Base-by-base conservation (phyloP, 768 basidiomycete genomes). In the Termitomyces sp. region DNA sequence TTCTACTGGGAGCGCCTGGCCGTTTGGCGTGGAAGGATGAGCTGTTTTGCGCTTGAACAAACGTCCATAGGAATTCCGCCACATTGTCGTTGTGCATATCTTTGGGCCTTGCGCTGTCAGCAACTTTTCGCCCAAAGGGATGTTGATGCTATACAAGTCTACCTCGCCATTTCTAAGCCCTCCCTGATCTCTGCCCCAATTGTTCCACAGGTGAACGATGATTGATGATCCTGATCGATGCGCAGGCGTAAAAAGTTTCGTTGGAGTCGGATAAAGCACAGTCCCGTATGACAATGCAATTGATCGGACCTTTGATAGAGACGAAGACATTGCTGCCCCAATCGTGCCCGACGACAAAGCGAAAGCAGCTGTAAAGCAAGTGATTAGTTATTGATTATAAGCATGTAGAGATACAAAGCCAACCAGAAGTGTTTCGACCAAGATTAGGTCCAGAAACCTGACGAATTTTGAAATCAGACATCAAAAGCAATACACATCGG, bases 251-350 rank as follows among this genome's bases (percentile, higher is more conserved):
- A 85, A 76, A 55, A 81, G 80, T 16, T 72, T 62, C 8, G 71
- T 61, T 2, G 91, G 87, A 5, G 87, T 87, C 1, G 91, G 89
- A 67, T 84, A 80, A 48, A 80, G 69, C 54, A 95, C 83, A 16
- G 81, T 90, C 38, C 93, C 93, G 69, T 97, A 96, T 0, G 93
- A 95, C 40, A 98, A 68, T 1, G 95, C 95, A 59, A 97, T 89
- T 44, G 92, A 84, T 41, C 92, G 88, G 32, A 76, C 79, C 58
- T 77, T 78, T 28, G 88, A 86, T 47, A 94, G 78, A 26, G 84
- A 83, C 23, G 88, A 87, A 30, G 90, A 90, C 71, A 98, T 77
- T 16, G 95, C 90, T 3, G 94, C 95, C 41, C 95, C 95, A 62
- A 98, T 79, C 2, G 95, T 98, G 2, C 95, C 95, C 32, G 92